A percentile compares a stretch with the other conserved stretches of the same genome.
phyloP scores from a whole-genome alignment of 345 rosid species.

The Citrus inodora region DNA sequence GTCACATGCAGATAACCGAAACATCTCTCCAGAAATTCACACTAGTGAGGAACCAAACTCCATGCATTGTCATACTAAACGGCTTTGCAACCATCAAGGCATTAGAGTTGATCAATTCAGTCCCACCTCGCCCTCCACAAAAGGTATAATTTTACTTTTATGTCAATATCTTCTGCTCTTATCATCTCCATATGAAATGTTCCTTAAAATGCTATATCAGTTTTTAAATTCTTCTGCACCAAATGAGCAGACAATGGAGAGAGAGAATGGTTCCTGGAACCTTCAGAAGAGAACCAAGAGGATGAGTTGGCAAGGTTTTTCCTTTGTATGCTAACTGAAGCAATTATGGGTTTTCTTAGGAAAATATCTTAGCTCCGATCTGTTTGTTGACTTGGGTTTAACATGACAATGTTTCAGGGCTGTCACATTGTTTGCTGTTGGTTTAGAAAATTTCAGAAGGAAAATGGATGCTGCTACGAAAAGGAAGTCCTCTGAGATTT shows the following conservation, averaged over 20 bases:
- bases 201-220: neutral
- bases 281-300: conserved; percentile 46
- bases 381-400: conserved; percentile 20
- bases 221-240: conserved; percentile 9
- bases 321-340: conserved; percentile 11
- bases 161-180: conserved; percentile 11
- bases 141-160: conserved; percentile 42
- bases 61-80: conserved; percentile 42
- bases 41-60: conserved; percentile 37
- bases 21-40: conserved; percentile 28
- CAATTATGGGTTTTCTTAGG: neutral
- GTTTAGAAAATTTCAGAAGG: conserved; percentile 60
- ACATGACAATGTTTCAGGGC: conserved; percentile 55
- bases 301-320: conserved; percentile 76
- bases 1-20: conserved; percentile 30
- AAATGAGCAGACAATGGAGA: conserved; percentile 40
- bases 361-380: conserved; percentile 2
- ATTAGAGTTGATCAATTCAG: conserved; percentile 28
- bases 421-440: conserved; percentile 52
- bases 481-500: conserved; percentile 73
- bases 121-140: conserved; percentile 39
- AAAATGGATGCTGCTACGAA: conserved; percentile 62
- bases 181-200: conserved; percentile 4
- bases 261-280: conserved; percentile 45
- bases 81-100: conserved; percentile 34